Conservation (phyloP, 768 basidiomycete species). For the Lactifluus subvellereus region DNA sequence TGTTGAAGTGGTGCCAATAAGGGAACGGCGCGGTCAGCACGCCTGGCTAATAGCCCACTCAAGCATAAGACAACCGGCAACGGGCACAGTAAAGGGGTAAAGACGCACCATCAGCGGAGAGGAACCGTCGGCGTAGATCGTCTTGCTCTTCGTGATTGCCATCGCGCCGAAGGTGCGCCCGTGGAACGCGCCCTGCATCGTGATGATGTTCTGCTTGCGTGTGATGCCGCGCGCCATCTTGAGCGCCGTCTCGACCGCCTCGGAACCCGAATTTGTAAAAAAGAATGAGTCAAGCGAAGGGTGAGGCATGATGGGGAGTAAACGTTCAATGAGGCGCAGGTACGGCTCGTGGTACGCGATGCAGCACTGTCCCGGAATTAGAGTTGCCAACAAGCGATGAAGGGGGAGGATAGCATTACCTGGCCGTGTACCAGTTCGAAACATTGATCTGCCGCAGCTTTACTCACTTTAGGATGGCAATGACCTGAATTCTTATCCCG, state of each 20-base stretch:
- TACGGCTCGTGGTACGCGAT: slow-evolving; percentile 86
- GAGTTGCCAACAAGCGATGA: not conserved
- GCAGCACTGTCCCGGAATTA: slow-evolving; percentile 53
- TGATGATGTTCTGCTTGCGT: slow-evolving; percentile 79
- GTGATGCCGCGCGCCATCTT: slow-evolving; percentile 82
- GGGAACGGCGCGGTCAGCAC: slow-evolving; percentile 81
- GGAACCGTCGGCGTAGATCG: slow-evolving; percentile 74
- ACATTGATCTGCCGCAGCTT: slow-evolving; percentile 86
- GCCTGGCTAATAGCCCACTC: slow-evolving; percentile 52
- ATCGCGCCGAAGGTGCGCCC: slow-evolving; percentile 92
- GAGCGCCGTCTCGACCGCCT: slow-evolving; percentile 85
- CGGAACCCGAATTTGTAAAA: slow-evolving; percentile 95
- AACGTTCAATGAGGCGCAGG: slow-evolving; percentile 75
- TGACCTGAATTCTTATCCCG: slow-evolving; percentile 50
- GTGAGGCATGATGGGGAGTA: slow-evolving; percentile 87
- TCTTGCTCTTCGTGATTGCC: slow-evolving; percentile 92
- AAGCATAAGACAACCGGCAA: not conserved
- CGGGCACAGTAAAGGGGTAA: not conserved
- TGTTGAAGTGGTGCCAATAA: slow-evolving; percentile 83
- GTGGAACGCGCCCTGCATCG: slow-evolving; percentile 91
- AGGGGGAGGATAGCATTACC: slow-evolving; percentile 36
- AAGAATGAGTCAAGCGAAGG: slow-evolving; percentile 91
- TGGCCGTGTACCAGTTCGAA: slow-evolving; percentile 73
- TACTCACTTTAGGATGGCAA: slow-evolving; percentile 80
- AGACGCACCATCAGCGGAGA: slow-evolving; percentile 74